Base-by-base conservation (phyloP, 306 rosid genomes). In the Pyrus communis region DNA sequence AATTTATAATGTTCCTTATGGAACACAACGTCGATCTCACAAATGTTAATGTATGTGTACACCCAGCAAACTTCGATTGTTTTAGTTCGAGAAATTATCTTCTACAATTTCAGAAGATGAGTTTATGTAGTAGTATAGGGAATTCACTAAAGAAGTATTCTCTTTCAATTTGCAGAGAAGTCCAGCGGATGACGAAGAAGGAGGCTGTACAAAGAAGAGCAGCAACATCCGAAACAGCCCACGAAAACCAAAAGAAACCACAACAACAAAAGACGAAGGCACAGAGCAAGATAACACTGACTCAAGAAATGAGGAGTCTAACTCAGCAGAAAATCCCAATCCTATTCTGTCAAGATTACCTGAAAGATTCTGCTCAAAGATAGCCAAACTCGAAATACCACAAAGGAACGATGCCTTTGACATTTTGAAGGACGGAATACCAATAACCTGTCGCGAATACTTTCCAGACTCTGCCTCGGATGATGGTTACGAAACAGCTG, bases 401-500 rank as follows among this genome's bases (percentile, higher is more conserved):
- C 77, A 80, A 31, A 83, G 71, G 81, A 40, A 5, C 13, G 28
- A 68, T 2, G 84, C 78, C 59, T 25, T 23, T 2, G 86, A 82
- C 65, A 70, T 71, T 58, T 67, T 80, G 59, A 76, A 77, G 70
- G 82, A 78, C 69, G 62, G 21, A 71, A 58, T 72, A 25, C 83
- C 72, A 18, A 59, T 65, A 4, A 75, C 64, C 40, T 60, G 83
- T 67, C 70, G 78, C 19, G 69, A 64, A 45, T 51, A 38, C 18
- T 67, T 81, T 28, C 80, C 83, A 40, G 79, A 72, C 8, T 65
- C 79, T n/a, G 27, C 68, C 1, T 68, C 89, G 8, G 77, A 57
- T 17, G 67, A 83, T 17, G 93, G 92, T 19, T 91, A 89, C 30
- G 98, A 85, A 84, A 91, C 98, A 80, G 96, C 97, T 9, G 93